Evolutionary conservation across 1,139 yeast species (phyloP).

Genomic region (Blastobotrys petasosporus): DNA sequence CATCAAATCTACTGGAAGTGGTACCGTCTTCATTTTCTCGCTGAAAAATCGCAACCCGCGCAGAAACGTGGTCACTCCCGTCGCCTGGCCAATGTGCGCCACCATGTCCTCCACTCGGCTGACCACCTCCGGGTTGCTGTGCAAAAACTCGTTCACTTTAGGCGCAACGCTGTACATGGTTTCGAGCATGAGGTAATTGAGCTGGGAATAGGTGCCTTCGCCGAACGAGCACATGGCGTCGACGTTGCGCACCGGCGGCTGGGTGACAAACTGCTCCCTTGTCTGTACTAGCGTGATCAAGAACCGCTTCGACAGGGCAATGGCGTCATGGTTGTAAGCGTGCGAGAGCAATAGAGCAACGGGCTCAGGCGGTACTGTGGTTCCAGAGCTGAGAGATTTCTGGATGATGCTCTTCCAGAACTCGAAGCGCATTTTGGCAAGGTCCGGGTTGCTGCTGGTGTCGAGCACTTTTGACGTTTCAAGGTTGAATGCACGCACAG

Average conservation of each 20-base stretch:
- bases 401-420: slow-evolving; percentile 37
- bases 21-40: slow-evolving; percentile 40
- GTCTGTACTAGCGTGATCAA: slow-evolving; percentile 60
- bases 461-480: slow-evolving; percentile 59
- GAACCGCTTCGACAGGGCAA: slow-evolving; percentile 47
- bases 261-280: slow-evolving; percentile 44
- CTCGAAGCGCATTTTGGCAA: slow-evolving; percentile 35
- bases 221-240: slow-evolving; percentile 71
- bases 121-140: slow-evolving; percentile 40
- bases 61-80: slow-evolving; percentile 62
- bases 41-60: slow-evolving; percentile 60
- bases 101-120: slow-evolving; percentile 48
- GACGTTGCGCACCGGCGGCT: slow-evolving; percentile 44
- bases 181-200: slow-evolving; percentile 63
- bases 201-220: slow-evolving; percentile 72
- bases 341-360: slow-evolving; percentile 45
- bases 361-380: slow-evolving; percentile 47
- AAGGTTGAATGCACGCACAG: slow-evolving; percentile 60
- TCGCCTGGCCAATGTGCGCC: slow-evolving; percentile 82
- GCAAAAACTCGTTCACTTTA: slow-evolving; percentile 47
- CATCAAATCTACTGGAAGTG: slow-evolving; percentile 59
- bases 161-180: slow-evolving; percentile 52
- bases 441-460: slow-evolving; percentile 38
- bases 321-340: slow-evolving; percentile 29
- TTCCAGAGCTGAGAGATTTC: slow-evolving; percentile 24